A percentile compares a stretch with the other conserved stretches of the same genome.
Conservation (phyloP, 352 stramenopile species). For the Phytophthora podocarpi region DNA sequence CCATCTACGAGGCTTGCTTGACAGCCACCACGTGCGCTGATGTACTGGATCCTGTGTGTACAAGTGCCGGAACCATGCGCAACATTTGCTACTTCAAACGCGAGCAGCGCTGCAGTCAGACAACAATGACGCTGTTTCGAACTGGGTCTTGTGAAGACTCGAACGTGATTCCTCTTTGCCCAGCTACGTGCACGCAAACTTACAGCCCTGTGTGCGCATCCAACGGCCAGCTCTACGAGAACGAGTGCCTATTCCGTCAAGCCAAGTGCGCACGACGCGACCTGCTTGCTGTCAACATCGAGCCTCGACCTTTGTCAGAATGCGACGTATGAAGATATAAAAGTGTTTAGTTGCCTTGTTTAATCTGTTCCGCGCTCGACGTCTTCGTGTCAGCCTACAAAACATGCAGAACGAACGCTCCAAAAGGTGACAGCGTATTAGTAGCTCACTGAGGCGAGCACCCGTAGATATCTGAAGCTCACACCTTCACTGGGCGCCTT, state of each 20-base stretch:
- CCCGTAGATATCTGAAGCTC: too few relatives aligned
- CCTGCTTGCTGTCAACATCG: constrained; percentile 26
- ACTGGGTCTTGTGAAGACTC: constrained; percentile 35
- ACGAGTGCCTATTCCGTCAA: constrained; percentile 59
- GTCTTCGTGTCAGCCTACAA: constrained; percentile 24
- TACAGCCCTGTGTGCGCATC: constrained; percentile 56
- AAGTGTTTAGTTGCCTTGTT: constrained; percentile 18
- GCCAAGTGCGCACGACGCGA: constrained; percentile 44
- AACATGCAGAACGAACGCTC: constrained; percentile 18
- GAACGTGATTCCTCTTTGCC: constrained; percentile 35
- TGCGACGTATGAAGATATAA: constrained; percentile 16
- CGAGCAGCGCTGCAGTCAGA: constrained; percentile 33
- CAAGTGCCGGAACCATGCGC: constrained; percentile 45
- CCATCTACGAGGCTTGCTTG: background rate
- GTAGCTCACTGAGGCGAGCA: constrained; percentile 6
- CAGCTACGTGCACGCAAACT: constrained; percentile 39
- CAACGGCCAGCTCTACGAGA: constrained; percentile 56
- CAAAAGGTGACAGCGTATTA: constrained; percentile 16
- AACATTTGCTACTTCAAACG: constrained; percentile 52
- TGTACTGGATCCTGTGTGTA: constrained; percentile 58
- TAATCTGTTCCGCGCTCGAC: constrained; percentile 18
- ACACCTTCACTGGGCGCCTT: constrained; percentile 22
- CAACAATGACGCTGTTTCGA: constrained; percentile 24
- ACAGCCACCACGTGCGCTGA: constrained; percentile 40
- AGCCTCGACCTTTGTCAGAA: constrained; percentile 17